Base-by-base conservation (phyloP, 306 rosid species). In the Prunus mongolica region DNA sequence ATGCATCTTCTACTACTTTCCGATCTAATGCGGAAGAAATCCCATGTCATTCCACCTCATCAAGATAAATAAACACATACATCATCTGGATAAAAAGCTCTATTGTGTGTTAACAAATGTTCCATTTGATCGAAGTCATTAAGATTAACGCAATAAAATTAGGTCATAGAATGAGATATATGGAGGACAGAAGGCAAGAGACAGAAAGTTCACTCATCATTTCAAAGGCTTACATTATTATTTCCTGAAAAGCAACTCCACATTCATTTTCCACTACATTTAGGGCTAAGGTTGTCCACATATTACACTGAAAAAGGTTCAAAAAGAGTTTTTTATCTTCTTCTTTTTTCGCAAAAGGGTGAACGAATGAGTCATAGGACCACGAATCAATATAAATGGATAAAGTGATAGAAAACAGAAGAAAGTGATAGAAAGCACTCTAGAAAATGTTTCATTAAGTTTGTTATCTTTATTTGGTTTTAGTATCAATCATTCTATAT, bases 261-360 rank as follows among this genome's bases (percentile, higher is more conserved):
- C 77, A 30, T 64, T 52, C 64, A 2, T 50, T 24, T 57, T 58
- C 79, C 81, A 83, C 79, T 58, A 49, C 73, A 52, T 25, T 14
- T 65, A 57, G 57, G 70, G 57, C 67, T 32, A 74, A 67, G 47
- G 41, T 63, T 69, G 61, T 54, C 78, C 66, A 75, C 74, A 8
- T 62, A 71, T 61, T 16, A 41, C 65, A 61, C 11, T 12, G 34
- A 44, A 65, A 82, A 57, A 45, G 27, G 67, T 50, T 67, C 63
- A 20, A n/a, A 22, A 75, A 58, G 55, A 51, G 56, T 8, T 38
- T 27, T 27, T 27, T 27, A 27, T 27, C 28, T 27, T 47, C 18
- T 13, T 22, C 10, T 6, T 30, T 30, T 30, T 4, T 32, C 10
- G 12, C 20, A 1, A 16, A 20, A 3, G 4, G 52, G 18, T 41